phyloP scores from a whole-genome alignment of 169 alveolate species.

The Babesia sp. region DNA sequence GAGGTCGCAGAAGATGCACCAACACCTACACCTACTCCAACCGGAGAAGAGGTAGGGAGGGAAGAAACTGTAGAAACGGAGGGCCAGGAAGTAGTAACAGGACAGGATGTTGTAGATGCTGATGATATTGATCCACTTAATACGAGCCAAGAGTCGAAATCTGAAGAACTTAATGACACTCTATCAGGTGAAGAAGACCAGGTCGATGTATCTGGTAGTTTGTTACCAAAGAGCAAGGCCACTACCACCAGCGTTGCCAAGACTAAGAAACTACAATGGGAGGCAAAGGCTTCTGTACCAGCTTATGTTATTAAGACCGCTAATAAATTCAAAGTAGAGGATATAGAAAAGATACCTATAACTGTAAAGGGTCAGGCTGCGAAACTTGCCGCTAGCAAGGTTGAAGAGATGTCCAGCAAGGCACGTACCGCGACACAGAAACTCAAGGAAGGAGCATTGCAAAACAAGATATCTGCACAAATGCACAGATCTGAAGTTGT shows the following conservation, averaged over 20 bases:
- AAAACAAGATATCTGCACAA: conserved; percentile 1
- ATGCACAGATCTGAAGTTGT: conserved; percentile 25
- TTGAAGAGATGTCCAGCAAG: conserved; percentile 6
- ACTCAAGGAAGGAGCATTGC: conserved; percentile 34
- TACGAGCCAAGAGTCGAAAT: too few species aligned
- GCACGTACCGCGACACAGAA: conserved; percentile 15
- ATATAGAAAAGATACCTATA: neutral
- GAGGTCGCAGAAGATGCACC: neutral
- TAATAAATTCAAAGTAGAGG: conserved; percentile 46
- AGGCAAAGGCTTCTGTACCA: conserved; percentile 64
- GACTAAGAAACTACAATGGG: conserved; percentile 61
- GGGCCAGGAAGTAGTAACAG: neutral
- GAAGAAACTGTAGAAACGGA: neutral
- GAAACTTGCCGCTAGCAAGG: conserved; percentile 32
- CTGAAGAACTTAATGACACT: neutral
- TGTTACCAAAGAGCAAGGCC: neutral
- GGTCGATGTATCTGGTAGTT: conserved; percentile 7
- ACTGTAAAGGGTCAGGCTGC: conserved; percentile 51
- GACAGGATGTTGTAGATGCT: neutral
- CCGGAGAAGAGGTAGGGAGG: neutral
- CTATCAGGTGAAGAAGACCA: neutral
- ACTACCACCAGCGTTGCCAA: neutral
- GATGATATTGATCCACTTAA: neutral
- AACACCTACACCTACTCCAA: neutral
- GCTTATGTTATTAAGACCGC: conserved; percentile 36